Conservation (phyloP, 176 grass and related monocot genomes). For the Oryza nivara region DNA sequence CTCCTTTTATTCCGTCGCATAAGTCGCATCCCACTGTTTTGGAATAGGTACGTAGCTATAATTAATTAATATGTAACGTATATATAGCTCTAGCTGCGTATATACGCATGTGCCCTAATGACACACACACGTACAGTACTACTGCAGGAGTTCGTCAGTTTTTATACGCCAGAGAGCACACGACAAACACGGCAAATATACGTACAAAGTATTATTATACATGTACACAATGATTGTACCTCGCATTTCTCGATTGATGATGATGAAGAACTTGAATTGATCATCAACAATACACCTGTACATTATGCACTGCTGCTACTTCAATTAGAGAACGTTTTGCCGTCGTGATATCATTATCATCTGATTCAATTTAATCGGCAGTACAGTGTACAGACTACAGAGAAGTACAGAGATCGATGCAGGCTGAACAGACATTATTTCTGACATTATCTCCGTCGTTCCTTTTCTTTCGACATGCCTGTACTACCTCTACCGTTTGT, state of each 20-base stretch:
- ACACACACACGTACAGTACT: not conserved
- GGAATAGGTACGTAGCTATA: slow-evolving; percentile 10
- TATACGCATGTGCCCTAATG: slow-evolving; percentile 1
- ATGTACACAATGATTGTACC: not conserved
- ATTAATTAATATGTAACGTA: not conserved
- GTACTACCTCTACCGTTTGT: not conserved
- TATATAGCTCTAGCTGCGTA: not conserved
- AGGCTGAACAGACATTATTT: slow-evolving; percentile 28
- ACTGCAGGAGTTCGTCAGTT: not conserved
- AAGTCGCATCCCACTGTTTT: slow-evolving; percentile 16
- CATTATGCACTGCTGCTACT: not conserved
- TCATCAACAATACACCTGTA: not conserved
- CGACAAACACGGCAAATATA: not conserved
- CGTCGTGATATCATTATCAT: slow-evolving; percentile 35
- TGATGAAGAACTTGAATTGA: not conserved
- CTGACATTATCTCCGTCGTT: slow-evolving; percentile 35
- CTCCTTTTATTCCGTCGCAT: slow-evolving; percentile 32
- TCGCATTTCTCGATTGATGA: not conserved
- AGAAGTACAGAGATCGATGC: slow-evolving; percentile 16
- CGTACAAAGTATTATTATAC: not conserved
- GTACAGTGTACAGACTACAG: not conserved
- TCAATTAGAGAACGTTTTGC: not conserved
- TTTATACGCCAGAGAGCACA: slow-evolving; percentile 8
- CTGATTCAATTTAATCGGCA: slow-evolving; percentile 3
- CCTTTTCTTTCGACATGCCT: slow-evolving; percentile 23